phyloP scores from a whole-genome alignment of 805 yeast genomes.

The Candida tammaniensis region DNA sequence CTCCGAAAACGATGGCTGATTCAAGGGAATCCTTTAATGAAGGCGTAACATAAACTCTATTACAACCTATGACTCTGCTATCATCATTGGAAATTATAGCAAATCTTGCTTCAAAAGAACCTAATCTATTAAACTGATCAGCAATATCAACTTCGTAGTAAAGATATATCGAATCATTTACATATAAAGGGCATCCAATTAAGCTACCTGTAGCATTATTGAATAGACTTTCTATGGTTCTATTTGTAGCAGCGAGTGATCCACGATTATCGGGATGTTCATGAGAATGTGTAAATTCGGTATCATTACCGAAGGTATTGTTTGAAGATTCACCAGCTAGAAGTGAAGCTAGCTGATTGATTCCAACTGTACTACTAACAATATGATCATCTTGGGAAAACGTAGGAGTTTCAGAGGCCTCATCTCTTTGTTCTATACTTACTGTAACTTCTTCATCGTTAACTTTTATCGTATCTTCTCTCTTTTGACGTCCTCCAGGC shows the following conservation, averaged over 20 bases:
- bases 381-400: too few species aligned
- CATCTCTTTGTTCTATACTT: too few species aligned
- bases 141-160: slow-evolving; percentile 39
- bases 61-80: slow-evolving; percentile 45
- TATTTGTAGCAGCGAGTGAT: slow-evolving; percentile 14
- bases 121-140: slow-evolving; percentile 39
- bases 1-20: slow-evolving; percentile 33
- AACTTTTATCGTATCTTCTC: neutral
- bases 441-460: neutral
- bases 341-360: neutral
- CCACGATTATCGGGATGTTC: neutral
- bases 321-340: neutral
- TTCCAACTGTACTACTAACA: neutral
- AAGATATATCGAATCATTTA: slow-evolving; percentile 33
- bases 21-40: slow-evolving; percentile 29
- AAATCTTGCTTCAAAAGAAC: slow-evolving; percentile 44
- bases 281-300: neutral
- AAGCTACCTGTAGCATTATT: slow-evolving; percentile 24
- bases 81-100: slow-evolving; percentile 40
- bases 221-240: slow-evolving; percentile 19
- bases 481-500: neutral
- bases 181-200: slow-evolving; percentile 34
- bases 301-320: neutral
- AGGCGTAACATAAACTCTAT: slow-evolving; percentile 48
- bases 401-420: too few species aligned